Evolutionary conservation across 768 basidiomycete species (phyloP).

Genomic region (Amanita muscaria): DNA sequence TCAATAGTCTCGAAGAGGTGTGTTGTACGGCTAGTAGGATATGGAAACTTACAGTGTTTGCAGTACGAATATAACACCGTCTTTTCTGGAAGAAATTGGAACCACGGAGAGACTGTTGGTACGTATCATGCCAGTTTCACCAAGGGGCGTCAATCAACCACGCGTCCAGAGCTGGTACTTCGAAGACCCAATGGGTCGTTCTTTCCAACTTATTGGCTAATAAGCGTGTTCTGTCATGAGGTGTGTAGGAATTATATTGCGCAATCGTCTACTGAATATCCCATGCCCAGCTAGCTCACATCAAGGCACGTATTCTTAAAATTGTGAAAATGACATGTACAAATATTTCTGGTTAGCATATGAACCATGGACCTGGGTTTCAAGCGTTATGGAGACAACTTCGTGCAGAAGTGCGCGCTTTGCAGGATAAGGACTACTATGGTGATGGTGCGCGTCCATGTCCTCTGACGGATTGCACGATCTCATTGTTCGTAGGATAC

Average conservation of each 20-base stretch:
- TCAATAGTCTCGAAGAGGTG: conserved; percentile 82
- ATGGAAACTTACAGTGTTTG: not conserved
- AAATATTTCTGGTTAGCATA: conserved; percentile 44
- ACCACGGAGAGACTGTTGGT: conserved; percentile 75
- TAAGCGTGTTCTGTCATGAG: conserved; percentile 81
- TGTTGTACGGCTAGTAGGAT: not conserved
- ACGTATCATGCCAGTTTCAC: conserved; percentile 7
- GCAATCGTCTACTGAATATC: conserved; percentile 9
- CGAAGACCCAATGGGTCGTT: conserved; percentile 53
- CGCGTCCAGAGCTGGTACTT: conserved; percentile 58
- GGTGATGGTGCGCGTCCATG: conserved; percentile 55
- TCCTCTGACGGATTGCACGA: not conserved
- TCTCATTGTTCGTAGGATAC: conserved; percentile 40
- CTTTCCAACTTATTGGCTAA: conserved; percentile 53
- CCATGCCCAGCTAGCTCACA: conserved; percentile 61
- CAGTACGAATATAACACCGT: conserved; percentile 75
- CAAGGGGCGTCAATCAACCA: not conserved
- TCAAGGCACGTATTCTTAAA: conserved; percentile 42
- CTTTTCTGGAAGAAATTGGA: conserved; percentile 83
- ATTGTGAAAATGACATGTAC: not conserved
- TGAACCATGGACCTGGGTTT: conserved; percentile 73
- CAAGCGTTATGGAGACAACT: conserved; percentile 68
- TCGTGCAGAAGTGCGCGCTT: conserved; percentile 50
- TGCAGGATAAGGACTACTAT: conserved; percentile 73
- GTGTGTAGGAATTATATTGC: conserved; percentile 29